Percentiles rank a stretch among this genome's conserved stretches.
Conservation (phyloP, 2,329 filamentous ascomycete species). For the Cladobotryum protrusum region DNA sequence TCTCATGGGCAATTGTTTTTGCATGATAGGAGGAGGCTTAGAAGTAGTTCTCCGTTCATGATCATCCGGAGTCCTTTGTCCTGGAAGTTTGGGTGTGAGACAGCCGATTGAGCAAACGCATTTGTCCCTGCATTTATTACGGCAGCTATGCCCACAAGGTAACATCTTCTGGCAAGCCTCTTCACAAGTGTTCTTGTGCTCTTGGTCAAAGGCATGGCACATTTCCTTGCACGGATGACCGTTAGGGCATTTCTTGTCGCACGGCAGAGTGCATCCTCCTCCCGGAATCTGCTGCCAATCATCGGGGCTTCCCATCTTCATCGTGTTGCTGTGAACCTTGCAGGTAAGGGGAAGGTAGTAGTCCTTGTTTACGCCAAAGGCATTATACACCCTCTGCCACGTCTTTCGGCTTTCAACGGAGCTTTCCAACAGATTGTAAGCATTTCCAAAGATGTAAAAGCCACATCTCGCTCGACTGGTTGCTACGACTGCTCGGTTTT, state of each 20-base stretch:
- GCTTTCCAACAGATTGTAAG: conserved; percentile 44
- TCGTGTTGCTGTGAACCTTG: conserved; percentile 47
- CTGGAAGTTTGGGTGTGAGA: neutral
- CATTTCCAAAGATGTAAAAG: conserved; percentile 81
- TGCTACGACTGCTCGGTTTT: conserved; percentile 52
- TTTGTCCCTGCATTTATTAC: neutral
- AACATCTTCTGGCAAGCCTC: neutral
- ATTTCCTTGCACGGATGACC: conserved; percentile 16
- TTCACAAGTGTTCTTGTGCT: neutral
- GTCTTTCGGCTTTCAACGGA: conserved; percentile 31
- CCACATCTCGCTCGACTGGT: conserved; percentile 67
- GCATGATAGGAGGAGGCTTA: too few species aligned
- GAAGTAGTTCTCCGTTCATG: too few species aligned
- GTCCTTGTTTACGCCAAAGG: conserved; percentile 34
- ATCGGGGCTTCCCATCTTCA: conserved; percentile 44
- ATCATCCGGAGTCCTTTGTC: neutral
- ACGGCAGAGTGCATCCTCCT: conserved; percentile 16
- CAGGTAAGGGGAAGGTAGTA: conserved; percentile 57
- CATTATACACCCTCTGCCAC: conserved; percentile 36
- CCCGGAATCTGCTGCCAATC: conserved; percentile 40
- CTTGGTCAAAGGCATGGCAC: conserved; percentile 15
- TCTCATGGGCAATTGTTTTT: too few species aligned
- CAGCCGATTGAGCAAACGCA: neutral
- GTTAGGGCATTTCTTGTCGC: conserved; percentile 13
- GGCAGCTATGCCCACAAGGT: neutral